Base-by-base conservation (phyloP, 768 basidiomycete genomes). In the Kondoa malvinella region DNA sequence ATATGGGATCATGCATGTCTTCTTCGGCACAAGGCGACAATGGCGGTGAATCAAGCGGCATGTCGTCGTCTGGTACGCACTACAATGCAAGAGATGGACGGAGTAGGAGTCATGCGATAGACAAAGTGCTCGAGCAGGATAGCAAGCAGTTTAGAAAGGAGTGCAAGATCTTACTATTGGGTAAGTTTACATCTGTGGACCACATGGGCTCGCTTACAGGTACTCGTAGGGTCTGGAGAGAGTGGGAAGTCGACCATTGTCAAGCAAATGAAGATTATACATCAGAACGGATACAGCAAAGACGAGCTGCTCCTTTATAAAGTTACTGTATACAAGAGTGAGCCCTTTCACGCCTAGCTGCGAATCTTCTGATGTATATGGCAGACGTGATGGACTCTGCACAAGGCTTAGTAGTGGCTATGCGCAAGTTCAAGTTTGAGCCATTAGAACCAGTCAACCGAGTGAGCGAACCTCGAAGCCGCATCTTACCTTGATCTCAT, bases 251-350 rank as follows among this genome's bases (percentile, higher is more conserved):
- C 85, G 2, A 97, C 92, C 0, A 90, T 97, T 71, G 91, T 95
- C 34, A 96, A 97, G 76, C 92, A 97, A 77, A 95, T 97, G 92
- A 95, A 94, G 81, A 92, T 96, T 68, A 92, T 96, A 62, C 88
- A 97, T 76, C 88, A 94, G 76, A 85, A 86, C 70, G 92, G 92
- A 15, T 97, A 91, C 78, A 83, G 85, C 1, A 77, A 78, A 4
- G 82, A 86, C 0, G 91, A 95, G 76, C 83, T 90, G 30, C 80
- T 85, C 69, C 81, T 83, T 1, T 94, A 84, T 79, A 81, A 87
- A 25, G 82, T 85, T 0, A 85, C 86, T 32, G 85, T 97, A 61
- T 90, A 87, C 78, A 84, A 85, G 73, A 88, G 78, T 76, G 32
- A 16, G 65, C 15, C 40, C 40, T n/a, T n/a, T n/a, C n/a, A 33